Base-by-base conservation (phyloP, 352 stramenopile species). In the Phytopythium cucurbitacearum region DNA sequence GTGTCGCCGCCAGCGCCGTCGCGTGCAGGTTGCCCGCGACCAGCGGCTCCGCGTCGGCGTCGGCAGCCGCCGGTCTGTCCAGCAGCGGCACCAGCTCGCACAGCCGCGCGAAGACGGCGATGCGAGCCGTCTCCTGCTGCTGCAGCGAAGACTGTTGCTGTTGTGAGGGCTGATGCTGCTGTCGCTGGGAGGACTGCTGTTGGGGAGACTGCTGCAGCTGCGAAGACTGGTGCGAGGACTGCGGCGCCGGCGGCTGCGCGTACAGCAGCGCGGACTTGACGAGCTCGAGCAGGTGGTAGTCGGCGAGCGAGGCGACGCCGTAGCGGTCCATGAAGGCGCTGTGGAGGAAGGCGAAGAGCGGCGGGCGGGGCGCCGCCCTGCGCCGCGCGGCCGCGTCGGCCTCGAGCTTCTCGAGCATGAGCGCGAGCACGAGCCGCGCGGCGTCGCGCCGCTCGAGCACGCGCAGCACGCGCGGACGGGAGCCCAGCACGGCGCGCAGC, bases 241-340 rank as follows among this genome's bases (percentile, higher is more conserved):
- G 37, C 34, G 7, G 5, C 37, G 8, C 2, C 21, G 36, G 35
- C 35, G 36, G 21, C 68, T 65, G n/a, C 66, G 58, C 43, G 62
- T 82, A 77, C 39, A 71, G 84, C 6, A 85, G 52, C 10, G 63
- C 67, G 40, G 74, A 87, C 45, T 87, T 87, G 48, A 86, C 68
- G 39, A 87, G 40, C 62, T 90, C 76, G 60, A 90, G 73, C 64
- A 90, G 67, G 62, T 84, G 80, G 40, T 70, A 85, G 53, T 90
- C 80, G 5, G 76, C 73, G 11, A 90, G 71, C 5, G 65, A 51
- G n/a, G 67, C 74, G 16, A 88, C 47, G 16, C 77, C 76, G 56
- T 85, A 88, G 40, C 67, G 67, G 36, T 40, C 28, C 2, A 85
- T 13, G 58, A 90, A 87, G 42, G 64, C 74, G 12, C 83, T 62